phyloP scores from a whole-genome alignment of 2,329 filamentous ascomycete species.

The Teratosphaeria pseudoeucalypti region DNA sequence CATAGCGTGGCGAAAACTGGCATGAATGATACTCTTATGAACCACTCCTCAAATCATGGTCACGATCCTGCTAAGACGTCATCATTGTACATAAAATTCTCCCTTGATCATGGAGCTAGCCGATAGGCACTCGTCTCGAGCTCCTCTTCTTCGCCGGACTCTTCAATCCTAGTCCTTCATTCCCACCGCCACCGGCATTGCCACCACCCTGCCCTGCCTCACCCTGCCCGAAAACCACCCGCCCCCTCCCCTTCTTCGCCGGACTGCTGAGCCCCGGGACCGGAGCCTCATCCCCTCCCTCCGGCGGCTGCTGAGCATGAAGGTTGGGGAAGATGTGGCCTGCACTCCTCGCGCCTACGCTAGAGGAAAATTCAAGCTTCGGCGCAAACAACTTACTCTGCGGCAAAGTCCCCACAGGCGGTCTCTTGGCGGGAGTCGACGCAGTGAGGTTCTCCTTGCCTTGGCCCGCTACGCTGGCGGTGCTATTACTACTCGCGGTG shows the following conservation, averaged over 20 bases:
- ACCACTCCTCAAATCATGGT: too few species aligned
- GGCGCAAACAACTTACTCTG: slow-evolving; percentile 11
- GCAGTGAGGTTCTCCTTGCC: slow-evolving; percentile 19
- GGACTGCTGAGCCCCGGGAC: slow-evolving; percentile 7
- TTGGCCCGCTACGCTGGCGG: slow-evolving; percentile 1
- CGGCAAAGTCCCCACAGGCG: not conserved
- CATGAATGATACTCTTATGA: not conserved
- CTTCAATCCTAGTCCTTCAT: slow-evolving; percentile 4
- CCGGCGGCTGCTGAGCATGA: not conserved
- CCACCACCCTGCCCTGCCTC: not conserved
- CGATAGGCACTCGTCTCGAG: slow-evolving; percentile 1
- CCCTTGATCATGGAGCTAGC: not conserved
- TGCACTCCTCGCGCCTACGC: not conserved
- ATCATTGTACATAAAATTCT: not conserved
- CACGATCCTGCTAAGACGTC: not conserved
- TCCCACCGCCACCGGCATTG: not conserved
- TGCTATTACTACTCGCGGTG: not conserved
- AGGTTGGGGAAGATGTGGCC: not conserved
- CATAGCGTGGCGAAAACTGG: not conserved
- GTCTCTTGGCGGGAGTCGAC: slow-evolving; percentile 22
- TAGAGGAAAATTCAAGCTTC: slow-evolving; percentile 15
- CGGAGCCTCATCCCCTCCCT: not conserved
- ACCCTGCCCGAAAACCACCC: not conserved
- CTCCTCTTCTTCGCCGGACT: slow-evolving; percentile 20
- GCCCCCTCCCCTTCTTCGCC: slow-evolving; percentile 27